Base-by-base conservation (phyloP, 2,329 filamentous ascomycete species). In the Shiraia sp. region DNA sequence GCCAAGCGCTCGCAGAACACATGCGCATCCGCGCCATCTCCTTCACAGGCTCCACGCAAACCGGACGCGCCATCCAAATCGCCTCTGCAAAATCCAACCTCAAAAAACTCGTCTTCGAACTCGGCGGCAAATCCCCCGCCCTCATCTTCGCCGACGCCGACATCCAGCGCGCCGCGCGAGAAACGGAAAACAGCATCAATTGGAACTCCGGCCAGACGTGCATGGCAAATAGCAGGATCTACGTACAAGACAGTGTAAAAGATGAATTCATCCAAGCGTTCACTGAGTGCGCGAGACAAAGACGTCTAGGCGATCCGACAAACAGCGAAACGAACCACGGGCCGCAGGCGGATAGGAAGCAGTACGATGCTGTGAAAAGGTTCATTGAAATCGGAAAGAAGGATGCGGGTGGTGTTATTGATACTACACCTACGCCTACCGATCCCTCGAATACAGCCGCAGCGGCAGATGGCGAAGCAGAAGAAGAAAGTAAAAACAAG, bases 61-160 rank as follows among this genome's bases (percentile, higher is more conserved):
- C 88, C 6, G 88, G 88, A 57, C 86, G 91, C 72, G 90, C 91
- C 73, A 92, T 92, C 66, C 91, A 85, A 34, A 55, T 56, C 69
- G 72, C 75, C 41, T 81, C 87, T 38, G 87, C 84, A 24, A 88
- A 86, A 2, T 87, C 86, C 57, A 89, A 91, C 60, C 87, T 88
- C 57, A 92, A 92, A 79, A 85, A 88, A 58, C 86, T 90, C 16
- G 87, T 92, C 73, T 88, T 88, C 65, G 91, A 92, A 71, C 75
- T 92, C 43, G 88, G 88, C 25, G 88, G 88, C 59, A 92, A 92
- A 79, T 91, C 90, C 75, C 88, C 91, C 63, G 87, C 87, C 12
- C 83, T 86, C 29, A 82, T 91, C 17, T 80, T 91, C 57, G 87
- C 91, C 65, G 88, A 88, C 32, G 88, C 88, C 16, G 89, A 81